Percentiles rank a stretch among this genome's conserved stretches.
These are phyloP conservation scores for Zanthoxylum bungeanum DNA, from an alignment of 345 rosid genomes.

Conservation along the genomic window DNA sequence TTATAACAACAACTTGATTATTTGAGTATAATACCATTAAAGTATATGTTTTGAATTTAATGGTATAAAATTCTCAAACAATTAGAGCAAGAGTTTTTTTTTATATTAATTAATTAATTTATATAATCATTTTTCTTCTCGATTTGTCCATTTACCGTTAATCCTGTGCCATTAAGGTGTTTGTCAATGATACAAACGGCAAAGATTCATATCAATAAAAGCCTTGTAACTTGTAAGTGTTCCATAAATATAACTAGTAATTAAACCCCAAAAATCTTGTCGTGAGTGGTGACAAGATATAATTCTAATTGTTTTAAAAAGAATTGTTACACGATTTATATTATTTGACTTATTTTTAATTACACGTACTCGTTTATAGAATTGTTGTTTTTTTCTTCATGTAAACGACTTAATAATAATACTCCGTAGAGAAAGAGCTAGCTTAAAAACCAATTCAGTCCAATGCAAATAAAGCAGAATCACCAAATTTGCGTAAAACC, in stretches of 20 bases:
- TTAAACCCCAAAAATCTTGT: background rate
- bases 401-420: background rate
- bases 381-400: conserved; percentile 18
- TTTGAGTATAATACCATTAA: too few relatives aligned
- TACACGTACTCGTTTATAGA: conserved; percentile 17
- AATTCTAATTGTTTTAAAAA: background rate
- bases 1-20: too few relatives aligned
- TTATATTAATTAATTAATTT: too few relatives aligned
- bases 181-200: background rate
- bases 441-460: conserved; percentile 56
- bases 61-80: background rate
- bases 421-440: conserved; percentile 25
- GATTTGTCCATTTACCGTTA: background rate
- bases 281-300: background rate
- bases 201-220: background rate
- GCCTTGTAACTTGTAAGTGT: background rate
- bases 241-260: background rate
- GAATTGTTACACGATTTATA: too few relatives aligned
- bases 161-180: background rate
- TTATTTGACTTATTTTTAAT: conserved; percentile 20
- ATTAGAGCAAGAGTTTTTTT: background rate
- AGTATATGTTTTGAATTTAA: too few relatives aligned
- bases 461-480: conserved; percentile 46
- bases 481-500: conserved; percentile 60
- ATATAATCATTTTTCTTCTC: too few relatives aligned